Conservation (phyloP, 1,284 basidiomycete genomes). For the Pseudozyma sp. region DNA sequence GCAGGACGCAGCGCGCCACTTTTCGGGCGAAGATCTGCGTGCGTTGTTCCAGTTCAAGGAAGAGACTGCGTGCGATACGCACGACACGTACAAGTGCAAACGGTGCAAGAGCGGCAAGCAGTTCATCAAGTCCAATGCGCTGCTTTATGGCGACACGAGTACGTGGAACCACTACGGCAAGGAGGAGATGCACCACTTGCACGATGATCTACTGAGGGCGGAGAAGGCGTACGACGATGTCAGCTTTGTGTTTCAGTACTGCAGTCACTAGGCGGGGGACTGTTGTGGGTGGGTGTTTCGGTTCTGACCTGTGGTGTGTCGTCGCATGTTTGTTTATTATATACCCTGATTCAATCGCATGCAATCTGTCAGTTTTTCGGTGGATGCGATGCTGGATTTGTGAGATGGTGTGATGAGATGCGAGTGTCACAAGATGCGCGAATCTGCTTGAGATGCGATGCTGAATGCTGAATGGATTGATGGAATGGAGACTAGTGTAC, state of each 20-base stretch:
- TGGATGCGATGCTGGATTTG: too few species aligned
- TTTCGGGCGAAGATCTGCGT: slow-evolving; percentile 87
- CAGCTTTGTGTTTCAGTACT: slow-evolving; percentile 70
- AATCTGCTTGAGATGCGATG: background rate
- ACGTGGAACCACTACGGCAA: slow-evolving; percentile 99
- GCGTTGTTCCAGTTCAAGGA: slow-evolving; percentile 94
- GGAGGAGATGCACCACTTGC: slow-evolving; percentile 85
- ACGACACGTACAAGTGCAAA: slow-evolving; percentile 84
- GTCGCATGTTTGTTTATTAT: slow-evolving; percentile 1
- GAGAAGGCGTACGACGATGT: slow-evolving; percentile 87
- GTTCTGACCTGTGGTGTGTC: too few species aligned
- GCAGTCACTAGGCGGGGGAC: slow-evolving; percentile 52
- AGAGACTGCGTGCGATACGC: slow-evolving; percentile 88
- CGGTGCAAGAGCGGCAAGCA: slow-evolving; percentile 90
- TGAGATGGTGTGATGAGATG: too few species aligned
- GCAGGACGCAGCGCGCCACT: slow-evolving; percentile 93
- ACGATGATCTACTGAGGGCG: slow-evolving; percentile 93
- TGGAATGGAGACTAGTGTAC: slow-evolving; percentile 24
- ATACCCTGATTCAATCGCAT: background rate
- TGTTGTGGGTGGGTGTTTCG: too few species aligned
- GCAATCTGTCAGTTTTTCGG: background rate
- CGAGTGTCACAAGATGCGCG: background rate
- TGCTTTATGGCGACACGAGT: slow-evolving; percentile 96
- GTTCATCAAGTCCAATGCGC: slow-evolving; percentile 81
- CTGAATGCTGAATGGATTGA: background rate